Evolutionary conservation across 495 filamentous ascomycete species (phyloP), one percentile per base, ranked within the genome.

Genomic region (Parathielavia hyrcaniae): DNA sequence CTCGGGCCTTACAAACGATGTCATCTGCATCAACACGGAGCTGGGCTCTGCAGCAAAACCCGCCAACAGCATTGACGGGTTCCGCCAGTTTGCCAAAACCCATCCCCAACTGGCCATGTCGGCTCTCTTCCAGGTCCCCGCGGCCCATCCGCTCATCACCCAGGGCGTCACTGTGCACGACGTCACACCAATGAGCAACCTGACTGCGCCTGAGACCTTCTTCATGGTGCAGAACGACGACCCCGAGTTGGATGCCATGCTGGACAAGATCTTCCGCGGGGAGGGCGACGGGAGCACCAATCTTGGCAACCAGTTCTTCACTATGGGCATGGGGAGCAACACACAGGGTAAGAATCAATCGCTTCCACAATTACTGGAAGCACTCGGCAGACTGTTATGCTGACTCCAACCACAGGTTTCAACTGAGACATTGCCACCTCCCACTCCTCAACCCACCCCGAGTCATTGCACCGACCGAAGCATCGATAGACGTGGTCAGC

Each of bases 11-110:
- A 56, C 49, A 13, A 55, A 50, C 60, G 64, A 67, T 32, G 49
- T 68, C 32, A 61, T 68, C 16, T 68, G 61, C 50, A 55, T 68
- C 55, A 67, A 63, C 45, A 65, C 64, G 1, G 53, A 52, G 40
- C 40, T 9, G 16, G 36, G 45, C 4, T 38, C 48, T 1, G 48
- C 47, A 5, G n/a, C 46, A 6, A 48, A 50, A 10, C 38, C 53
- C 6, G n/a, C 34, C 20, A 50, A 55, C 49, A 52, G 48, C 53
- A 50, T 57, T 39, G 41, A 55, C 1, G 23, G 47, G 2, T 56
- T 56, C 5, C 53, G 53, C 17, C 53, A 57, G 49, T 39, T 61
- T 19, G 53, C 53, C 3, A 56, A 57, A 38, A 50, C 30, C 16
- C 23, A 57, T 34, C 59, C 59, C 11, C 48, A 49, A 10, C 35